Evolutionary conservation across 108 stramenopile species (phyloP).

Genomic region (Pseudonitzschia multiseries): DNA sequence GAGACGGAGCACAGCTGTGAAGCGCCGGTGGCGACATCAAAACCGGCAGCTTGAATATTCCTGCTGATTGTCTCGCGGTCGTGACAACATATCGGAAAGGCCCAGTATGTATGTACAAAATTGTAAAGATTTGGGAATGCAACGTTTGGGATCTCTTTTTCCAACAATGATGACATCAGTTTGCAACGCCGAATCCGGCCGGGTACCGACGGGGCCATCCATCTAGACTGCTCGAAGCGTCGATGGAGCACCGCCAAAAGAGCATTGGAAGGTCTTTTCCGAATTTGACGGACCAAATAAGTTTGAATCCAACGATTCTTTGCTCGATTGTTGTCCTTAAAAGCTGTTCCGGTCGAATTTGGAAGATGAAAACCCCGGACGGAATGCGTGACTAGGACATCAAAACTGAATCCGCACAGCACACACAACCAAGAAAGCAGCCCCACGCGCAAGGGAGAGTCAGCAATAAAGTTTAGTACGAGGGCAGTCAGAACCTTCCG

Average conservation of each 20-base stretch:
- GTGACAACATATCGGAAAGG: constrained; percentile 36
- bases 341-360: constrained; percentile 1
- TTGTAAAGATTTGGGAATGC: constrained; percentile 6
- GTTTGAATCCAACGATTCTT: constrained; percentile 12
- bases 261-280: constrained; percentile 56
- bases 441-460: constrained; percentile 46
- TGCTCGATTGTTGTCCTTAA: background rate
- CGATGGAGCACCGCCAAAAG: constrained; percentile 58
- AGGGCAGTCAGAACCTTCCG: constrained; percentile 42
- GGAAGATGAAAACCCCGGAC: constrained; percentile 59
- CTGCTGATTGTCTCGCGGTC: constrained; percentile 39
- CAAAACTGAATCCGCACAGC: constrained; percentile 49
- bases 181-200: constrained; percentile 36
- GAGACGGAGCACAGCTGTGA: constrained; percentile 66
- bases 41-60: constrained; percentile 43
- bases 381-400: constrained; percentile 46
- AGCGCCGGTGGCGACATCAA: constrained; percentile 63
- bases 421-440: constrained; percentile 27
- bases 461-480: constrained; percentile 49
- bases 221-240: constrained; percentile 43
- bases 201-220: constrained; percentile 20
- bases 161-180: constrained; percentile 14
- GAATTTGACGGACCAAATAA: constrained; percentile 40
- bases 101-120: constrained; percentile 32
- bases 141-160: constrained; percentile 17